phyloP scores from a whole-genome alignment of 306 rosid genomes.

The Sphenostylis stenocarpa region DNA sequence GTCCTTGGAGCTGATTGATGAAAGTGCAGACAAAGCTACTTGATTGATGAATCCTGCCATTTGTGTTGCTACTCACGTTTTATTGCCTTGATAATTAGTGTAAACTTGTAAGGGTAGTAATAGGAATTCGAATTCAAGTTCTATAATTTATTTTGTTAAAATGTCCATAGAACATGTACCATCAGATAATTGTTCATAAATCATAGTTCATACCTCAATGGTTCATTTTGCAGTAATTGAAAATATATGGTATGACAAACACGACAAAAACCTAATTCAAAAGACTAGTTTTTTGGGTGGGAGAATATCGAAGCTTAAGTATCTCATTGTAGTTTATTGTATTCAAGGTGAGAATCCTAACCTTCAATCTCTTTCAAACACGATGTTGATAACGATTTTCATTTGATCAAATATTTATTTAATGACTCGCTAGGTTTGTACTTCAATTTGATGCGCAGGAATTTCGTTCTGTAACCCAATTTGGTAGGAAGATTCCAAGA shows the following conservation, averaged over 20 bases:
- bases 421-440: too few relatives aligned
- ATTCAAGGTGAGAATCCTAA: too few relatives aligned
- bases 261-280: too few relatives aligned
- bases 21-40: background rate
- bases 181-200: constrained; percentile 23
- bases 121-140: constrained; percentile 19
- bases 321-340: too few relatives aligned
- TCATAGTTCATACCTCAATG: constrained; percentile 16
- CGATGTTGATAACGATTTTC: too few relatives aligned
- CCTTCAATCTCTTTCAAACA: too few relatives aligned
- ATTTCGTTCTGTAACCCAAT: too few relatives aligned
- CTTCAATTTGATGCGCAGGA: too few relatives aligned
- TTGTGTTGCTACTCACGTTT: background rate
- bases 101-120: constrained; percentile 39
- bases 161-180: constrained; percentile 32
- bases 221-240: background rate
- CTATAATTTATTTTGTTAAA: background rate
- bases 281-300: too few relatives aligned
- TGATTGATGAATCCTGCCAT: background rate
- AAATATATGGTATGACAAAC: background rate
- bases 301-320: too few relatives aligned
- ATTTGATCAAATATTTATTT: too few relatives aligned
- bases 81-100: constrained; percentile 4
- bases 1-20: constrained; percentile 58
- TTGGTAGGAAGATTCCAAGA: too few relatives aligned